phyloP scores from a whole-genome alignment of 1,284 basidiomycete species.

The Puccinia polysora region DNA sequence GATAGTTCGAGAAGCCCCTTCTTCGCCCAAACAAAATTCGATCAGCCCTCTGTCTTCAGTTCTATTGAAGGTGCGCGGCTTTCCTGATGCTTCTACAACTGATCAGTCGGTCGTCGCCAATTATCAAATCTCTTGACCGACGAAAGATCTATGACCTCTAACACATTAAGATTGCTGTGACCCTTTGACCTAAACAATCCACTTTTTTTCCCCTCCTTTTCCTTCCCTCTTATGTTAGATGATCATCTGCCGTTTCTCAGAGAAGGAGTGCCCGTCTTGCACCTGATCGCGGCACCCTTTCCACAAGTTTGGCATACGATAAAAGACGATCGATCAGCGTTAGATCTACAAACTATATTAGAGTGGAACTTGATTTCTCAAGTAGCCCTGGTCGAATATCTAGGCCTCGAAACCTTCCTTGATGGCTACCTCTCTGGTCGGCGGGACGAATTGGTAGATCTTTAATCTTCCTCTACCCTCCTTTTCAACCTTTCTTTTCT shows the following conservation, averaged over 20 bases:
- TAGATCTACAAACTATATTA: conserved; percentile 79
- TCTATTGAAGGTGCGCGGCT: conserved; percentile 16
- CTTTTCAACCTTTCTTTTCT: not conserved
- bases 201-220: no score
- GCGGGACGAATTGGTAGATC: conserved; percentile 31
- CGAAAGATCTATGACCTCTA: no score
- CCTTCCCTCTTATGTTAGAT: conserved; percentile 62
- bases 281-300: conserved; percentile 85
- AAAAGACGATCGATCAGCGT: conserved; percentile 73
- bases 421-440: not conserved
- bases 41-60: not conserved
- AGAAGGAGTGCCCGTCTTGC: conserved; percentile 79
- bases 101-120: not conserved
- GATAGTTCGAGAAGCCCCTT: not conserved
- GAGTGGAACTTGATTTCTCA: conserved; percentile 85
- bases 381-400: conserved; percentile 83
- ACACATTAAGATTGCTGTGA: no score
- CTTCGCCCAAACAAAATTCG: not conserved
- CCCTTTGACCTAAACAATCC: no score
- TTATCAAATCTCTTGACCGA: no score
- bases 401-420: conserved; percentile 60
- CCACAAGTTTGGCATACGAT: conserved; percentile 86
- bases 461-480: not conserved
- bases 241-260: conserved; percentile 89
- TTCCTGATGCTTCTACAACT: not conserved